Percentiles rank a stretch among this genome's conserved stretches.
phyloP scores from a whole-genome alignment of 495 filamentous ascomycete species.

The Neurospora sp. region DNA sequence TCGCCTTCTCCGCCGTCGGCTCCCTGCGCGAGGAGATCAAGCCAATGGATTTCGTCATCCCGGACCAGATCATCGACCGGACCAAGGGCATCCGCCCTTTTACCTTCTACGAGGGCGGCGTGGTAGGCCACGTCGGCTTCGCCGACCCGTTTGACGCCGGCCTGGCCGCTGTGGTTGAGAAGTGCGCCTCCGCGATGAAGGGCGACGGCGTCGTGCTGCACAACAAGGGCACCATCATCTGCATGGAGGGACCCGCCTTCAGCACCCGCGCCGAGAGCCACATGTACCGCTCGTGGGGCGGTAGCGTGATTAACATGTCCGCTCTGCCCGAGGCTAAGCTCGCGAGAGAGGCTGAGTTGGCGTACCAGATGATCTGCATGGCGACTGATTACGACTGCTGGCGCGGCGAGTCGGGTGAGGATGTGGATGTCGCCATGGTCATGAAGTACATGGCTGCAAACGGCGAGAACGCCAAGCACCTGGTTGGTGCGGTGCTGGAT shows the following conservation, averaged over 20 bases:
- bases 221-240: conserved; percentile 68
- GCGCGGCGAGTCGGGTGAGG: conserved; percentile 49
- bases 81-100: conserved; percentile 89
- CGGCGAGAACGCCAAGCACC: conserved; percentile 68
- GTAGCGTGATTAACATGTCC: conserved; percentile 94
- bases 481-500: conserved; percentile 81
- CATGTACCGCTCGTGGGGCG: conserved; percentile 88
- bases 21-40: conserved; percentile 83
- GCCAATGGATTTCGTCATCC: conserved; percentile 92
- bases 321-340: conserved; percentile 94
- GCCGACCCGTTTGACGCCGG: conserved; percentile 85
- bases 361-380: conserved; percentile 98
- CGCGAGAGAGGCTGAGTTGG: conserved; percentile 89
- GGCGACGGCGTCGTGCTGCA: conserved; percentile 74
- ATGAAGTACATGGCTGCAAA: conserved; percentile 95
- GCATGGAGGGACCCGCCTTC: conserved; percentile 98
- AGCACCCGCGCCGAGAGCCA: conserved; percentile 92
- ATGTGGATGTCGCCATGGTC: conserved; percentile 93
- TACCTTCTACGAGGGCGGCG: conserved; percentile 90
- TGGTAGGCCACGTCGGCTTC: conserved; percentile 92
- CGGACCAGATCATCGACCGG: conserved; percentile 94
- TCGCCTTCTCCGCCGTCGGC: conserved; percentile 93
- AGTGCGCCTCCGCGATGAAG: conserved; percentile 64
- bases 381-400: conserved; percentile 98
- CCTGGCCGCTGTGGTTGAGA: conserved; percentile 59